A percentile compares a stretch with the other conserved stretches of the same genome.
Evolutionary conservation across 1,139 yeast species (phyloP).

Genomic region (Yamadazyma oceani): DNA sequence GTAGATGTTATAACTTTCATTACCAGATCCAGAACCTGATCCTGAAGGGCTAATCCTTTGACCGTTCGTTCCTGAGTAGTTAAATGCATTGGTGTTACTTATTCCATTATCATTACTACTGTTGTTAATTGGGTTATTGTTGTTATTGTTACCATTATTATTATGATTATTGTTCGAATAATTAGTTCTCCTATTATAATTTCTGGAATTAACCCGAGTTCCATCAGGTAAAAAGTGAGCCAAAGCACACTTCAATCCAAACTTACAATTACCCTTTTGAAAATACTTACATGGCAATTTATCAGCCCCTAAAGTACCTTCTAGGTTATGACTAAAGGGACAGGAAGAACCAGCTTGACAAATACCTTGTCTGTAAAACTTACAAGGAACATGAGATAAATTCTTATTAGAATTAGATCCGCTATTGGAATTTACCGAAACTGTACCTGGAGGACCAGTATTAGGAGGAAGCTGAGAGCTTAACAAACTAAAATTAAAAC

Average conservation of each 20-base stretch:
- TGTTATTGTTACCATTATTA: slow-evolving; percentile 12
- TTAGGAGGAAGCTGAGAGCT: slow-evolving; percentile 35
- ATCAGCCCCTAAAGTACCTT: slow-evolving; percentile 55
- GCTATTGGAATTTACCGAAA: slow-evolving; percentile 16
- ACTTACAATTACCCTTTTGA: slow-evolving; percentile 92
- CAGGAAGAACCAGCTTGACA: slow-evolving; percentile 94
- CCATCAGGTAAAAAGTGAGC: slow-evolving; percentile 92
- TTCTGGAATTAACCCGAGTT: slow-evolving; percentile 64
- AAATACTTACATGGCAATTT: slow-evolving; percentile 88
- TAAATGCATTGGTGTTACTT: background rate
- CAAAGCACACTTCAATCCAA: slow-evolving; percentile 89
- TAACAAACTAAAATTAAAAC: slow-evolving; percentile 11
- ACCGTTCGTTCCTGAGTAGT: too few species aligned
- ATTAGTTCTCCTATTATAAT: slow-evolving; percentile 5
- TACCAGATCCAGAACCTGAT: background rate
- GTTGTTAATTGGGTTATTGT: slow-evolving; percentile 4
- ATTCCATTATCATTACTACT: too few species aligned
- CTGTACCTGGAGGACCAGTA: slow-evolving; percentile 43
- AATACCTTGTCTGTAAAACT: slow-evolving; percentile 84
- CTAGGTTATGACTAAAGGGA: slow-evolving; percentile 84
- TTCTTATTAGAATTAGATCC: slow-evolving; percentile 32
- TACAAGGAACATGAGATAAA: slow-evolving; percentile 92
- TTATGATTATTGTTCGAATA: slow-evolving; percentile 5
- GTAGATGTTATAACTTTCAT: background rate
- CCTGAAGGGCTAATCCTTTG: too few species aligned